Base-by-base conservation (phyloP, 2,329 filamentous ascomycete genomes). In the Alternaria longipes region DNA sequence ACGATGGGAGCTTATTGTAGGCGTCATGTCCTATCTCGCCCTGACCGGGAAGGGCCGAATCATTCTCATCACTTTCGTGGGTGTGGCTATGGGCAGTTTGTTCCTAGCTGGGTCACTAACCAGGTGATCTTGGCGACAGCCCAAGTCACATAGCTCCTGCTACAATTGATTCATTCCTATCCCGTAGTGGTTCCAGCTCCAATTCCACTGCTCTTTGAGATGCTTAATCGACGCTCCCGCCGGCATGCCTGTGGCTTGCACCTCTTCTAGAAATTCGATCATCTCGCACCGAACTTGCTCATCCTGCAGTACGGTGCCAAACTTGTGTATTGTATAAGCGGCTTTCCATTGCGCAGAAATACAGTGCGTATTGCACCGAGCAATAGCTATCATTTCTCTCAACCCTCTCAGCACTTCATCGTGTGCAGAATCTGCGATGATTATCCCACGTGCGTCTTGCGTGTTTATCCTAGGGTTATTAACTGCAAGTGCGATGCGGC, bases 1-100 rank as follows among this genome's bases (percentile, higher is more conserved):
- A 56, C 80, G 78, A 42, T 84, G 84, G 65, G 90, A 91, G 74
- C 45, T 90, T 26, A 69, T 85, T 22, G 84, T 90, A 3, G 90
- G 90, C 11, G 76, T 85, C 44, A 68, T 83, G 18, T 84, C 86
- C 11, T 88, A 89, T 72, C 72, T 90, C 28, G 80, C 71, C 1
- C 62, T 82, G 67, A 84, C 83, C 8, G 78, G 78, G 72, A 81
- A 83, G 71, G 83, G 83, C 28, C 77, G 80, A 55, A 74, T 75
- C 11, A 69, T 83, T 32, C 57, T 80, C 38, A 47, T 78, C n/a
- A 74, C 73, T 8, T 54, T 77, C 18, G 36, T 68, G 41, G 75
- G 72, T n/a, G 65, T 68, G 16, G 54, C 69, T 4, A 56, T 75
- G 18, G 72, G 72, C 14, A 68, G 68, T 42, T 68, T 73, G 63